A percentile compares a stretch with the other conserved stretches of the same genome.
These are phyloP conservation scores for Vitis hybrid DNA, from an alignment of 177 flowering plant species.

Conservation along the genomic window DNA sequence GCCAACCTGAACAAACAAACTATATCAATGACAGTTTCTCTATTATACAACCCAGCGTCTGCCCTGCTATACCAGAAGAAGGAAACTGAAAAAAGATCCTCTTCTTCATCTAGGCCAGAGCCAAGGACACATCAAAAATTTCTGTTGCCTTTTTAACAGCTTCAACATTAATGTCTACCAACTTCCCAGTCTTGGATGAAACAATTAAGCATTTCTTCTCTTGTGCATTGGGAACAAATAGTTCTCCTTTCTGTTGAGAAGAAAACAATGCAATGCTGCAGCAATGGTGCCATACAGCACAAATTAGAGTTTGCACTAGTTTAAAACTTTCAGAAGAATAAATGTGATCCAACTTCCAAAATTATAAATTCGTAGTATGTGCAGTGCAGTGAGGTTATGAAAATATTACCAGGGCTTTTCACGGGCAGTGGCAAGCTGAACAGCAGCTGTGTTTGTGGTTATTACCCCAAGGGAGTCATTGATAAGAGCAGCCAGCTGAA, in stretches of 20 bases:
- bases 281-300: not conserved
- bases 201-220: slow-evolving; percentile 60
- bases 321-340: too few relatives aligned
- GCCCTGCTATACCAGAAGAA: too few relatives aligned
- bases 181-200: slow-evolving; percentile 71
- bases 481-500: slow-evolving; percentile 77
- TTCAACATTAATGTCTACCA: slow-evolving; percentile 61
- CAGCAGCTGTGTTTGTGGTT: slow-evolving; percentile 86
- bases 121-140: slow-evolving; percentile 49
- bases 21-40: too few relatives aligned
- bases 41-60: too few relatives aligned
- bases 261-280: slow-evolving; percentile 72
- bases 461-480: slow-evolving; percentile 85
- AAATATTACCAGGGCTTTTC: slow-evolving; percentile 64
- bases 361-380: too few relatives aligned
- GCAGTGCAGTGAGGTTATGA: too few relatives aligned
- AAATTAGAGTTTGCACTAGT: not conserved
- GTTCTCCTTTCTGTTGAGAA: slow-evolving; percentile 64
- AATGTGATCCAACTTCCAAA: too few relatives aligned
- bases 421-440: slow-evolving; percentile 84
- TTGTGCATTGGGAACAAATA: slow-evolving; percentile 67
- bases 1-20: too few relatives aligned
- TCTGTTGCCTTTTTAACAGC: slow-evolving; percentile 54
- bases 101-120: slow-evolving; percentile 38
- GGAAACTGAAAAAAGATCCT: not conserved